Evolutionary conservation across 2,329 filamentous ascomycete species (phyloP).

Genomic region (Mariannaea elegans): DNA sequence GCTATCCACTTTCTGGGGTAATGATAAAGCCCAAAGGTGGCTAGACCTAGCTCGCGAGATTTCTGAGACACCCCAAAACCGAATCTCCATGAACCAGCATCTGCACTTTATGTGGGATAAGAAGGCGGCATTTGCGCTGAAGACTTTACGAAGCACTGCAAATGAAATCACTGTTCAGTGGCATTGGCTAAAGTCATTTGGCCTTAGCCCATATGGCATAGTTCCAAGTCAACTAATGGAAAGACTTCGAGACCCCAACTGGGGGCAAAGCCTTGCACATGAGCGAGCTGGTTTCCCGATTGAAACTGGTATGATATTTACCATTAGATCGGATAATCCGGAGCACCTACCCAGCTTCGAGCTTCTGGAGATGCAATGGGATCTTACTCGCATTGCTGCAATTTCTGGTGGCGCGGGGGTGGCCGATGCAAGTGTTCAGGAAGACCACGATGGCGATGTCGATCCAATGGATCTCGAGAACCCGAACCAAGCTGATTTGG

Average conservation of each 20-base stretch:
- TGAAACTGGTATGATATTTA: background rate
- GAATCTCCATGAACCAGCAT: background rate
- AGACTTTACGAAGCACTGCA: background rate
- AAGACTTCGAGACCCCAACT: background rate
- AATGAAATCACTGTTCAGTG: background rate
- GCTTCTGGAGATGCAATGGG: background rate
- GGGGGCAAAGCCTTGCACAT: background rate
- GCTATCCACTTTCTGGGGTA: background rate
- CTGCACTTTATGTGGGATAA: background rate
- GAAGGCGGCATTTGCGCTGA: background rate
- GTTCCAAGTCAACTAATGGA: background rate
- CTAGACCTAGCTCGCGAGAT: background rate
- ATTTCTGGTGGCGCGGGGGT: background rate
- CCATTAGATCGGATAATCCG: background rate
- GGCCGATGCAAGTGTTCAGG: too few species aligned
- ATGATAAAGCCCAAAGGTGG: background rate
- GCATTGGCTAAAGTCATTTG: constrained; percentile 6
- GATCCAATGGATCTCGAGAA: too few species aligned
- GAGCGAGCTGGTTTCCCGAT: background rate
- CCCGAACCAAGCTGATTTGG: too few species aligned
- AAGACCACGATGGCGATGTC: too few species aligned
- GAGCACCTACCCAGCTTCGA: background rate
- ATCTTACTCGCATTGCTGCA: background rate
- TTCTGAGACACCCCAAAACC: background rate
- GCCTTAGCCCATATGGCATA: too few species aligned